These are phyloP conservation scores for Talaromyces trachyspermus DNA, from an alignment of 495 filamentous ascomycete genomes.

Conservation along the genomic window DNA sequence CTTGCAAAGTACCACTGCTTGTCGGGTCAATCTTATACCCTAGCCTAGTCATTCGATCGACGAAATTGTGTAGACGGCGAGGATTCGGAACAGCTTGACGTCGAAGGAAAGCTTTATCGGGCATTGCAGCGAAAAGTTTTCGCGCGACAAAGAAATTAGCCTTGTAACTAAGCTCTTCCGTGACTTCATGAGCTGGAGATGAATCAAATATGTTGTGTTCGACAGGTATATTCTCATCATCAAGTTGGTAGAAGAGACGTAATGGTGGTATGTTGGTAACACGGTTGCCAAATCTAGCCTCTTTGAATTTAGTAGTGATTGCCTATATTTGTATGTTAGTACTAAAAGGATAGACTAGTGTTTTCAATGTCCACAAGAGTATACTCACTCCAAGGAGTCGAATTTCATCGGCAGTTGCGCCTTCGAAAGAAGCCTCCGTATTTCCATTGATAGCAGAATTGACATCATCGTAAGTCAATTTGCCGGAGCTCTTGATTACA, in stretches of 20 bases:
- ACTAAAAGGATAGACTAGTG: conserved; percentile 11
- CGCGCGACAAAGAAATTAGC: conserved; percentile 84
- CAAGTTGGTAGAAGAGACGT: conserved; percentile 85
- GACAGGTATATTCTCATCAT: conserved; percentile 96
- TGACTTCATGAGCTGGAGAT: conserved; percentile 79
- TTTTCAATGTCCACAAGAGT: not conserved
- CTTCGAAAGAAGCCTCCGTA: conserved; percentile 48
- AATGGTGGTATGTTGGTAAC: conserved; percentile 73
- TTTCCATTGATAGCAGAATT: conserved; percentile 66
- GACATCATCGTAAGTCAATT: conserved; percentile 75
- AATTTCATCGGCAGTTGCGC: conserved; percentile 61
- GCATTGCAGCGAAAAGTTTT: conserved; percentile 68
- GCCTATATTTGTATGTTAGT: conserved; percentile 38
- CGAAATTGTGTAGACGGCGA: conserved; percentile 81
- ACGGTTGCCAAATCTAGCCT: conserved; percentile 72
- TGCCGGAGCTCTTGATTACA: conserved; percentile 84
- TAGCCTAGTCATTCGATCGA: conserved; percentile 84
- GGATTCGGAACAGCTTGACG: conserved; percentile 78
- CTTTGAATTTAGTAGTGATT: conserved; percentile 80
- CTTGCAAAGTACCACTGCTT: conserved; percentile 85
- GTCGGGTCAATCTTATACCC: conserved; percentile 82
- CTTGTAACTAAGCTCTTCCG: conserved; percentile 90
- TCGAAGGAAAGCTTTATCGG: conserved; percentile 88
- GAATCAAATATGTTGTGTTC: conserved; percentile 94
- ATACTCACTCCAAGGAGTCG: conserved; percentile 63